phyloP scores from a whole-genome alignment of 2,329 filamentous ascomycete species.

The Ascochyta lentis region DNA sequence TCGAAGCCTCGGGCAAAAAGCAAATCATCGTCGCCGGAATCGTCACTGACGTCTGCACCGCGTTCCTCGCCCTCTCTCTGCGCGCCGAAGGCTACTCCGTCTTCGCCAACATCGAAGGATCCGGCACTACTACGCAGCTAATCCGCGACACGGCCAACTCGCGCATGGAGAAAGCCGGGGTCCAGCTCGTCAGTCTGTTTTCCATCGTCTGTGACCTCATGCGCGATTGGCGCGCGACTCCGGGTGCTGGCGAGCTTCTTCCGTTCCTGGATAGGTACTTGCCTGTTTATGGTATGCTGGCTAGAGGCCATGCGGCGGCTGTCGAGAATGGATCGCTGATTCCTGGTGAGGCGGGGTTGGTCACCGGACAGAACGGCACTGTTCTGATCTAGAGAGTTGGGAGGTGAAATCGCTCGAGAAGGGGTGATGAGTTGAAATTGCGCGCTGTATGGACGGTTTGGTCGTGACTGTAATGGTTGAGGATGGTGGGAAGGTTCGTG shows the following conservation, averaged over 20 bases:
- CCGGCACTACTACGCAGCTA: slow-evolving; percentile 68
- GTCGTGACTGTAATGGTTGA: no score
- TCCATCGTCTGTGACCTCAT: slow-evolving; percentile 71
- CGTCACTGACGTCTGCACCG: slow-evolving; percentile 76
- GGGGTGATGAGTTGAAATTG: neutral
- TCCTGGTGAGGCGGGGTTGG: slow-evolving; percentile 58
- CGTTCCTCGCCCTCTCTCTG: slow-evolving; percentile 76
- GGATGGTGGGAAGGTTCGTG: no score
- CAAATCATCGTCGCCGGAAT: slow-evolving; percentile 78
- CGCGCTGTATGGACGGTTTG: no score
- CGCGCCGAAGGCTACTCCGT: slow-evolving; percentile 74
- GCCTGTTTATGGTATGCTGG: slow-evolving; percentile 69
- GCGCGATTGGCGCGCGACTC: slow-evolving; percentile 70
- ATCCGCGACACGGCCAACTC: slow-evolving; percentile 70
- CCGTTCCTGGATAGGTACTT: slow-evolving; percentile 70
- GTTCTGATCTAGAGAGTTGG: slow-evolving; percentile 13
- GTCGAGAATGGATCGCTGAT: slow-evolving; percentile 65
- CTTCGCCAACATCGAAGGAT: slow-evolving; percentile 75
- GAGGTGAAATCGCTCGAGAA: neutral
- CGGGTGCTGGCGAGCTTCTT: slow-evolving; percentile 61
- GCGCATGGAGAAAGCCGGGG: slow-evolving; percentile 71
- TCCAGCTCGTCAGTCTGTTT: slow-evolving; percentile 68
- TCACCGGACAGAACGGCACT: slow-evolving; percentile 28
- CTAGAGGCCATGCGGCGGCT: slow-evolving; percentile 66
- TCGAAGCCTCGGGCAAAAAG: slow-evolving; percentile 68